phyloP scores from a whole-genome alignment of 495 filamentous ascomycete species.

The Hypoxylon trugodes region DNA sequence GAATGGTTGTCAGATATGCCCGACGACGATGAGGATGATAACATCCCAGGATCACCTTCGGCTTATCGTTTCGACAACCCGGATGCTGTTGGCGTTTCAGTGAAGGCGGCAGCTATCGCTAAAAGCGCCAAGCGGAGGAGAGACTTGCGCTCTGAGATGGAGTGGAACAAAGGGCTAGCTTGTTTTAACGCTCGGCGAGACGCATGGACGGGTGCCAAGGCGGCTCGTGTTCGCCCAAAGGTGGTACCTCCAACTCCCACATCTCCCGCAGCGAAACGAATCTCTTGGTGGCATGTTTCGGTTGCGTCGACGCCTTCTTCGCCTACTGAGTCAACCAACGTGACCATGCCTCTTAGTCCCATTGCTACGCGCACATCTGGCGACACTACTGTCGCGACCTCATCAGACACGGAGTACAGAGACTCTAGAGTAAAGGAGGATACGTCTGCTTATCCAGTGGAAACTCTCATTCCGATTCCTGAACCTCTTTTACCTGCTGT shows the following conservation, averaged over 20 bases:
- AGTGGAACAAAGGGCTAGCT: constrained; percentile 82
- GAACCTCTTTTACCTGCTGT: constrained; percentile 71
- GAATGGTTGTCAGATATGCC: constrained; percentile 61
- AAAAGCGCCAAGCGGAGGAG: constrained; percentile 68
- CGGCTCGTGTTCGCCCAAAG: constrained; percentile 52
- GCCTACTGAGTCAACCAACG: constrained; percentile 32
- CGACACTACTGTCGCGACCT: constrained; percentile 38
- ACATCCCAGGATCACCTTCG: constrained; percentile 33
- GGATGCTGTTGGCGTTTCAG: constrained; percentile 62
- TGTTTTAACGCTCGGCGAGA: constrained; percentile 79
- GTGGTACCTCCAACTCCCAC: constrained; percentile 40
- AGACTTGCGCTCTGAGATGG: constrained; percentile 75
- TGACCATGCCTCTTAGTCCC: constrained; percentile 35
- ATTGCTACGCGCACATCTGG: constrained; percentile 41
- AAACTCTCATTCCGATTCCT: constrained; percentile 66
- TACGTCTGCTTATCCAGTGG: constrained; percentile 46
- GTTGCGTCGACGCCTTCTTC: constrained; percentile 33
- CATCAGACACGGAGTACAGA: constrained; percentile 37
- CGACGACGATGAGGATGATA: constrained; percentile 47
- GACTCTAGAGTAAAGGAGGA: constrained; percentile 33
- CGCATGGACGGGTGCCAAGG: constrained; percentile 84
- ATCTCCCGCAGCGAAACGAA: constrained; percentile 46
- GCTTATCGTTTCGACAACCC: constrained; percentile 72
- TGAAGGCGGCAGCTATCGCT: constrained; percentile 48
- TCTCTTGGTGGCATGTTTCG: constrained; percentile 47